Evolutionary conservation across 257 asterid species (phyloP).

Genomic region (Solanum paucissectum): DNA sequence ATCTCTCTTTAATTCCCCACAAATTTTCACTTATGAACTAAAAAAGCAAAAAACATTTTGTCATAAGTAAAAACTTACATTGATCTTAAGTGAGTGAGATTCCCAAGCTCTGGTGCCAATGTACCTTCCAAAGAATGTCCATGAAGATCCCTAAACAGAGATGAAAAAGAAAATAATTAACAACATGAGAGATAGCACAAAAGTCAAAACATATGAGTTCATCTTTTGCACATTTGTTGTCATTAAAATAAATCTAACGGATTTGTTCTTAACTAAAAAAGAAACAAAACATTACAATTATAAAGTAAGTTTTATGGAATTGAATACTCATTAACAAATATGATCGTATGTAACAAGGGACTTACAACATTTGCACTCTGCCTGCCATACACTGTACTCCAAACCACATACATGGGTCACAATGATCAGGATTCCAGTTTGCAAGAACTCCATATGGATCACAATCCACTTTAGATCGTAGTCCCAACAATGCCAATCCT

Average conservation of each 20-base stretch:
- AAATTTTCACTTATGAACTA: background rate
- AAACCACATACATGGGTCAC: slow-evolving; percentile 73
- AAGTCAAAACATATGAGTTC: background rate
- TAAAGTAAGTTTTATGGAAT: background rate
- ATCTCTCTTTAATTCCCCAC: background rate
- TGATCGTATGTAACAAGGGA: background rate
- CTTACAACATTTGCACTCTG: slow-evolving; percentile 68
- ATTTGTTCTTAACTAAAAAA: background rate
- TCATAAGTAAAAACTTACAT: slow-evolving; percentile 44
- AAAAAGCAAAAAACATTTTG: background rate
- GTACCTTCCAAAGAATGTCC: slow-evolving; percentile 61
- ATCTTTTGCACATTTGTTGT: background rate
- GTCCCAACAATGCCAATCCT: slow-evolving; percentile 64
- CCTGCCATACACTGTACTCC: slow-evolving; percentile 66
- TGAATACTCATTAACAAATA: background rate
- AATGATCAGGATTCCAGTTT: slow-evolving; percentile 58
- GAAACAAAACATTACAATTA: background rate
- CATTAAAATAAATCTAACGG: background rate
- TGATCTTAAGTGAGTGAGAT: slow-evolving; percentile 45
- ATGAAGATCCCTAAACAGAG: slow-evolving; percentile 53
- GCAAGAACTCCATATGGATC: slow-evolving; percentile 63
- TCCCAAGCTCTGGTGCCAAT: slow-evolving; percentile 71
- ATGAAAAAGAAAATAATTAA: background rate
- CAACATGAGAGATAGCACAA: background rate
- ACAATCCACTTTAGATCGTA: slow-evolving; percentile 41